phyloP scores from a whole-genome alignment of 495 filamentous ascomycete genomes.

The Aspergillus homomorphus region DNA sequence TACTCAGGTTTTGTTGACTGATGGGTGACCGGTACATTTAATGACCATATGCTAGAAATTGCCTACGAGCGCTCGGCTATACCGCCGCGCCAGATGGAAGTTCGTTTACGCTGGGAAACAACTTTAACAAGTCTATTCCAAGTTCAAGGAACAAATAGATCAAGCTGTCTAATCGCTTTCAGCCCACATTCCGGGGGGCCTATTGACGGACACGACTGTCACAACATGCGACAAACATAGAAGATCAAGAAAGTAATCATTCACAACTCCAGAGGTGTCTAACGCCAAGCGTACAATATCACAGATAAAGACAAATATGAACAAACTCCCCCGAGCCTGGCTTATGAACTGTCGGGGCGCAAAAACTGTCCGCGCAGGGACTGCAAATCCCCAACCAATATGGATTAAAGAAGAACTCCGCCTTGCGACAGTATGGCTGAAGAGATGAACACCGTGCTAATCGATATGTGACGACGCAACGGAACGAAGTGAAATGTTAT shows the following conservation, averaged over 20 bases:
- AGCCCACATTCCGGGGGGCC: slow-evolving; percentile 1
- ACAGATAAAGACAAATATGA: slow-evolving; percentile 13
- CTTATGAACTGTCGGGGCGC: slow-evolving; percentile 14
- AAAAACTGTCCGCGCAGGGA: slow-evolving; percentile 12
- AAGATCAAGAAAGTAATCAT: slow-evolving; percentile 7
- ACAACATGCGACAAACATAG: slow-evolving; percentile 8
- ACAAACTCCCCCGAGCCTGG: slow-evolving; percentile 15
- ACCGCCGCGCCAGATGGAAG: slow-evolving; percentile 20
- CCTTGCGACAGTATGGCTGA: not conserved
- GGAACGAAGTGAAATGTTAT: slow-evolving; percentile 4
- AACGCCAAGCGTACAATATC: slow-evolving; percentile 22
- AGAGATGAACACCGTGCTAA: slow-evolving; percentile 34
- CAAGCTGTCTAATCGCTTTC: slow-evolving; percentile 12
- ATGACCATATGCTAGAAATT: slow-evolving; percentile 23
- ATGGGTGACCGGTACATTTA: slow-evolving; percentile 15
- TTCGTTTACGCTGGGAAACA: slow-evolving; percentile 5
- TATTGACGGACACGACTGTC: slow-evolving; percentile 1
- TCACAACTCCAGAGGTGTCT: slow-evolving; percentile 16
- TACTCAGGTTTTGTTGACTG: not conserved
- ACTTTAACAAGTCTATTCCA: slow-evolving; percentile 18
- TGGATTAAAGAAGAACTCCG: slow-evolving; percentile 12
- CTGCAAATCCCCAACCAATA: slow-evolving; percentile 14
- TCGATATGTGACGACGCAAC: slow-evolving; percentile 6
- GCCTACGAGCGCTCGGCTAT: slow-evolving; percentile 20
- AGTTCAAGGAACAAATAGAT: slow-evolving; percentile 5